These are phyloP conservation scores for Metschnikowia gelsemii DNA, from an alignment of 805 yeast species.

Conservation along the genomic window DNA sequence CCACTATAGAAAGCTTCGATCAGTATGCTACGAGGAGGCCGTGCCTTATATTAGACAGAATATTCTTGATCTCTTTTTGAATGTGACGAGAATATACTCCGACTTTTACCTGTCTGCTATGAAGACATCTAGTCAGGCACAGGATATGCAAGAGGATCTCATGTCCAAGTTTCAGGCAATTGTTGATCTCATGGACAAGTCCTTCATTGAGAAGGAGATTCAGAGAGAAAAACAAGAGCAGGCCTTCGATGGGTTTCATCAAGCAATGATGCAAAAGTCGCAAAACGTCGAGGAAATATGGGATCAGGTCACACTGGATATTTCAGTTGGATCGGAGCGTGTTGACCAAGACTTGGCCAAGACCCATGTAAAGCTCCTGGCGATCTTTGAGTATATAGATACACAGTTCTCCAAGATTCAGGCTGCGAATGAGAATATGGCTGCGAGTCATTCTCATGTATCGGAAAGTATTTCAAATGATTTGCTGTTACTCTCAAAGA, in stretches of 20 bases:
- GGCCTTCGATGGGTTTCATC: slow-evolving; percentile 6
- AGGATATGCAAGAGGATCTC: slow-evolving; percentile 6
- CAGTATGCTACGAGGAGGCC: slow-evolving; percentile 53
- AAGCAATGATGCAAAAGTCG: slow-evolving; percentile 5
- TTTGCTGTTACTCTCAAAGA: background rate
- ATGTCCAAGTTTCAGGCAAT: slow-evolving; percentile 6
- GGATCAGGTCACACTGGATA: slow-evolving; percentile 4
- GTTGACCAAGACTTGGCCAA: slow-evolving; percentile 5
- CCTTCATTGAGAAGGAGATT: background rate
- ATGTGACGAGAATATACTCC: slow-evolving; percentile 39
- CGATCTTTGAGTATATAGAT: slow-evolving; percentile 6
- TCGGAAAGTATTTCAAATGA: slow-evolving; percentile 5
- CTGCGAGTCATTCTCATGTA: slow-evolving; percentile 1
- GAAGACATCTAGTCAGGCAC: slow-evolving; percentile 1
- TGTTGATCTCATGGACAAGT: slow-evolving; percentile 4
- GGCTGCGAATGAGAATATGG: slow-evolving; percentile 6
- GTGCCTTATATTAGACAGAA: slow-evolving; percentile 54
- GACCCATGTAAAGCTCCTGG: slow-evolving; percentile 4
- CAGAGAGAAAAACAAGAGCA: slow-evolving; percentile 2
- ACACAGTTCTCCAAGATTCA: slow-evolving; percentile 1
- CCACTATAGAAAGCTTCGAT: slow-evolving; percentile 53
- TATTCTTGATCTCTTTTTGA: slow-evolving; percentile 44
- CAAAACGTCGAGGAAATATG: slow-evolving; percentile 2
- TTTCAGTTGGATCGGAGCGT: slow-evolving; percentile 2
- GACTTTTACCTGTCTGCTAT: slow-evolving; percentile 13